A percentile compares a stretch with the other conserved stretches of the same genome.
Evolutionary conservation across 441 rosid genomes (phyloP).

Genomic region (Euphorbia celastroides): DNA sequence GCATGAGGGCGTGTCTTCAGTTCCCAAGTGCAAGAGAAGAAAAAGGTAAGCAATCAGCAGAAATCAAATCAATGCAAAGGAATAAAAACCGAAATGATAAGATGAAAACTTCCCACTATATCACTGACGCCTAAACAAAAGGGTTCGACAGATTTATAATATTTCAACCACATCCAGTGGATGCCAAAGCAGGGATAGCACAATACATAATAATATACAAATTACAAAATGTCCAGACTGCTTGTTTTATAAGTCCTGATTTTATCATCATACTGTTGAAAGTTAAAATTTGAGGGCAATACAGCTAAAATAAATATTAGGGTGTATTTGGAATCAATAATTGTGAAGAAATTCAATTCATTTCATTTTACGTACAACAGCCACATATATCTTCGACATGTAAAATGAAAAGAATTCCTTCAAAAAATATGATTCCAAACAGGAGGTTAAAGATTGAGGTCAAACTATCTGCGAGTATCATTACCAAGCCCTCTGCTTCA

Average conservation of each 20-base stretch:
- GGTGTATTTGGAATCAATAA: too few relatives aligned
- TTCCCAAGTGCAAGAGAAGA: constrained; percentile 13
- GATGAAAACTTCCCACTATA: neutral
- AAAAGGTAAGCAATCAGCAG: constrained; percentile 9
- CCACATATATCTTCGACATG: too few relatives aligned
- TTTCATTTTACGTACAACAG: too few relatives aligned
- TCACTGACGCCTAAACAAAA: neutral
- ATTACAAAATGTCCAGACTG: neutral
- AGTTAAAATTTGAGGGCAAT: too few relatives aligned
- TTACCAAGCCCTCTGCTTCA: neutral
- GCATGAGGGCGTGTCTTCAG: constrained; percentile 95
- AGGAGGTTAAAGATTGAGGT: neutral
- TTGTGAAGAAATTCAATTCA: too few relatives aligned
- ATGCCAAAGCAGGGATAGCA: too few relatives aligned
- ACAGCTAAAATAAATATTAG: too few relatives aligned
- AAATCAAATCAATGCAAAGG: constrained; percentile 16
- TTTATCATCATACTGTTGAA: neutral
- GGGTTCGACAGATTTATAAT: too few relatives aligned
- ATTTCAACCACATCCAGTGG: neutral
- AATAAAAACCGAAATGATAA: too few relatives aligned
- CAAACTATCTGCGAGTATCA: neutral
- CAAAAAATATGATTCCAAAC: too few relatives aligned
- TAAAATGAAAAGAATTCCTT: too few relatives aligned
- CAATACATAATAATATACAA: neutral
- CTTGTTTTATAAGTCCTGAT: neutral